phyloP scores from a whole-genome alignment of 768 basidiomycete genomes.

The Termitomyces sp. region DNA sequence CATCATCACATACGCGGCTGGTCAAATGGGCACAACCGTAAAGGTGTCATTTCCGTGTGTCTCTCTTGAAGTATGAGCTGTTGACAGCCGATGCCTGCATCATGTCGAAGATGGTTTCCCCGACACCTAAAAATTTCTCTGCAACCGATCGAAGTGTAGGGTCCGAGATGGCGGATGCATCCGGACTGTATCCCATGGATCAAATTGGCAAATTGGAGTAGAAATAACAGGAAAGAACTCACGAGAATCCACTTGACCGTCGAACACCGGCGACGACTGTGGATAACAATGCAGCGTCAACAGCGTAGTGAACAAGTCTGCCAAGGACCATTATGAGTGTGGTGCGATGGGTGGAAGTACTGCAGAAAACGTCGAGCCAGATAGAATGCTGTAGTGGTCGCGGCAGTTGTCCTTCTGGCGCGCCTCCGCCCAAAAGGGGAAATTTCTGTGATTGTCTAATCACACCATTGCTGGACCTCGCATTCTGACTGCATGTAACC shows the following conservation, averaged over 20 bases:
- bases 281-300: conserved; percentile 82
- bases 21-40: conserved; percentile 6
- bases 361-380: background rate
- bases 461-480: background rate
- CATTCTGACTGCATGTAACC: too few species aligned
- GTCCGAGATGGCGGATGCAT: conserved; percentile 68
- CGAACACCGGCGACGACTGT: conserved; percentile 89
- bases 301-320: conserved; percentile 72
- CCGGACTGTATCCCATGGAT: conserved; percentile 37
- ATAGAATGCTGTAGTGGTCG: background rate
- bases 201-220: conserved; percentile 3
- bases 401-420: background rate
- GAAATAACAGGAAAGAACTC: conserved; percentile 27
- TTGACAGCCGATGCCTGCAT: conserved; percentile 82
- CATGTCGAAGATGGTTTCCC: conserved; percentile 87
- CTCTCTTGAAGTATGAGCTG: conserved; percentile 73
- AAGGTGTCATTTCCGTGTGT: conserved; percentile 27
- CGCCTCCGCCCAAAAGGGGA: background rate
- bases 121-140: conserved; percentile 78
- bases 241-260: conserved; percentile 88
- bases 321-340: conserved; percentile 50
- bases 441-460: background rate
- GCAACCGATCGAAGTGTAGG: conserved; percentile 69
- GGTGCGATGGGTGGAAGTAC: background rate
- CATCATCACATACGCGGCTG: too few species aligned